A percentile compares a stretch with the other conserved stretches of the same genome.
Evolutionary conservation across 805 yeast genomes (phyloP).

Genomic region (Brettanomyces naardenensis): DNA sequence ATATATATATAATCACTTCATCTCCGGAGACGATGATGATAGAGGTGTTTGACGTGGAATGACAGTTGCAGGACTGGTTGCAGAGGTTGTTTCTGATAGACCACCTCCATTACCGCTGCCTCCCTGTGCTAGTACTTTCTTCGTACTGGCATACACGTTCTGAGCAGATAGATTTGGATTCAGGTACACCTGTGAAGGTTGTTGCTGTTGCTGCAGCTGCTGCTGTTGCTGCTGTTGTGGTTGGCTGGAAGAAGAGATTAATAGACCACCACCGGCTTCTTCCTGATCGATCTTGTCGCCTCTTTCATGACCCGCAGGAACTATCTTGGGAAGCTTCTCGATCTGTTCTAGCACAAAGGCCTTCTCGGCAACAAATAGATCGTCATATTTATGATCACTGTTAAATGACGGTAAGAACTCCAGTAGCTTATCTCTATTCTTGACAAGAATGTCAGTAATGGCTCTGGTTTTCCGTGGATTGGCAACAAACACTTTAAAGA

Average conservation of each 20-base stretch:
- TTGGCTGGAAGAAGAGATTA: background rate
- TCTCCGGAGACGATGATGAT: background rate
- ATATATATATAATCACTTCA: no score
- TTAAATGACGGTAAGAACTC: constrained; percentile 61
- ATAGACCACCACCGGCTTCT: background rate
- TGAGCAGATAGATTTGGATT: constrained; percentile 14
- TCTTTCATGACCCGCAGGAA: constrained; percentile 6
- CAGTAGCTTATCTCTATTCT: constrained; percentile 73
- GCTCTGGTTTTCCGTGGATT: constrained; percentile 85
- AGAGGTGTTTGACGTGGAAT: background rate
- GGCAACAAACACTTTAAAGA: constrained; percentile 93
- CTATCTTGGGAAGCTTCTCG: constrained; percentile 59
- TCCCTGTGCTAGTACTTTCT: constrained; percentile 7
- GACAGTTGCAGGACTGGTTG: background rate
- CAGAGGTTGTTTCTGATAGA: background rate
- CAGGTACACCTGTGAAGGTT: constrained; percentile 2
- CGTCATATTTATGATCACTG: constrained; percentile 49
- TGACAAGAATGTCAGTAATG: constrained; percentile 70
- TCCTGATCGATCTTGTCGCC: background rate
- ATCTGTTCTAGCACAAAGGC: constrained; percentile 73
- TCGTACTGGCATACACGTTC: constrained; percentile 13
- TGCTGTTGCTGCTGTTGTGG: background rate
- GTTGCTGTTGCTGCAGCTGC: constrained; percentile 5
- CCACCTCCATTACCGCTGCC: background rate
- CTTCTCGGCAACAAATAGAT: constrained; percentile 67